Base-by-base conservation (phyloP, 352 stramenopile genomes). In the Halophytophthora batemanensis region DNA sequence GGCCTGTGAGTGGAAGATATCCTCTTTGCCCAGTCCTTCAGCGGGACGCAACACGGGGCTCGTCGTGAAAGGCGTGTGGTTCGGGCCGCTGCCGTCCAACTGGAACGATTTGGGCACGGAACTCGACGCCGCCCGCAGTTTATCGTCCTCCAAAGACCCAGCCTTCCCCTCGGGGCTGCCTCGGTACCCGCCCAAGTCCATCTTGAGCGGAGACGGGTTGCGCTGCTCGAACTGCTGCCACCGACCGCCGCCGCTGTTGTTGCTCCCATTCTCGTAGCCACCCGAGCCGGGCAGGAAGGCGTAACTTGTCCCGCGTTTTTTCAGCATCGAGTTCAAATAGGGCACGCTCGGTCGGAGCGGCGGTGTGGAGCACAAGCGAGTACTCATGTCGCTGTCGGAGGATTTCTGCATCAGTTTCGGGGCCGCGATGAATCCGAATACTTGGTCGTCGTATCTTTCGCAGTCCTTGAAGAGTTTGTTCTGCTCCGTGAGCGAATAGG, bases 1-100 rank as follows among this genome's bases (percentile, higher is more conserved):
- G 13, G 74, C 78, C 40, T 88, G 77, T 6, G 78, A 86, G 44
- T 82, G 77, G 42, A 92, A 92, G 38, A 92, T 64, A 28, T 86
- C 77, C 8, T 87, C 81, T 56, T 86, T 84, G 18, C 58, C 64
- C 11, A 55, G 67, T 13, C 46, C 61, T 17, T 87, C 77, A 3
- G 56, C 64, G 10, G 68, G 65, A 13, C 76, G 59, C 25, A 90
- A 46, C 17, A 84, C 77, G 4, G 80, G 80, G 43, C 77, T 88
- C 7, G 69, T 69, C 13, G 61, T 77, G 50, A 83, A 86, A 18
- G 71, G 66, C 22, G 59, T 70, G 22, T 74, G 66, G 25, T 55
- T 73, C 5, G 61, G 61, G 2, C 61, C 62, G 50, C 67, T 81
- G 0, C 61, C 55, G 15, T 83, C 70, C 25, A 86, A 35, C 41